Base-by-base conservation (phyloP, 75 land plant genomes). In the Ceratopteris richardii region DNA sequence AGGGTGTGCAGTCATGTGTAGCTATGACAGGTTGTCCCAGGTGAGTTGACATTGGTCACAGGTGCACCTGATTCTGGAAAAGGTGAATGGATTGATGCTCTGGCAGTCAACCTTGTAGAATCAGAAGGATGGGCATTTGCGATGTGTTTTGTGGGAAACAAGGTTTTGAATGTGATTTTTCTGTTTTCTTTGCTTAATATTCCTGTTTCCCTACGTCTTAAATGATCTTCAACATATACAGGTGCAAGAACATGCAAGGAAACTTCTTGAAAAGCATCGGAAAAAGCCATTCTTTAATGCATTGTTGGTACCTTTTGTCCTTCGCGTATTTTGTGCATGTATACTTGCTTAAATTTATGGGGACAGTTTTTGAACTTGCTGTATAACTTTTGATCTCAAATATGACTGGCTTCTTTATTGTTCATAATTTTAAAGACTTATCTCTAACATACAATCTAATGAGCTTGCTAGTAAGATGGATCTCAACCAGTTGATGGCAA, bases 41-140 rank as follows among this genome's bases (percentile, higher is more conserved):
- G 99, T 28, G 99, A 95, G 67, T 71, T 95, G 54, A 90, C 97
- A n/a, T 27, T 95, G 25, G 82, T 95, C 24, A 81, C 92, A 30
- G 99, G 99, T 24, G 96, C 90, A 36, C 99, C 99, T 1, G 88
- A 84, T 69, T 95, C 99, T 9, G 99, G 99, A 9, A 95, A 95
- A 73, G 90, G 99, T 75, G 99, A 95, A 76, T 95, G 99, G 99
- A 90, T 95, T 78, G 99, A 95, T 72, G 99, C 99, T 25, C 84
- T 95, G 7, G 36, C 90, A 61, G 80, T 83, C 66, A 95, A 95
- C 63, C 62, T 95, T 29, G 92, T 77, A 51, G 50, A 58, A 27
- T 58, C 24, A 30, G 66, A 57, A 56, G 85, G 83, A 0, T 95
- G 99, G 99, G 80, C 58, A 44, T 95, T 95, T 80, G 91, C 71